Evolutionary conservation across 1,284 basidiomycete species (phyloP), one percentile per base, ranked within the genome.

Genomic region (Austroboletus niveus): DNA sequence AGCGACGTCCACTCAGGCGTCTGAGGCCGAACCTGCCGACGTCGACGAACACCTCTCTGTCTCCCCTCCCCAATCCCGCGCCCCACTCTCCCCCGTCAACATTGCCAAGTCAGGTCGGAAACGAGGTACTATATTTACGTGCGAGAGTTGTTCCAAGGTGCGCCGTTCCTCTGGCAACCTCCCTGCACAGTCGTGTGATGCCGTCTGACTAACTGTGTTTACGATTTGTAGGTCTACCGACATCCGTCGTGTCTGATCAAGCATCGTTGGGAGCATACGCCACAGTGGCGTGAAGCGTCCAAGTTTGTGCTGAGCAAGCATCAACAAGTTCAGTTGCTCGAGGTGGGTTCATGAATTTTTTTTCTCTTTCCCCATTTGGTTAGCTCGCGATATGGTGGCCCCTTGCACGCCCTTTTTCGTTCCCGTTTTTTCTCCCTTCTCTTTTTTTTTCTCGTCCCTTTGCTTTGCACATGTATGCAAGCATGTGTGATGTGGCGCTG

Each of bases 191-290:
- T 47, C 42, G 27, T 49, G 41, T 30, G 14, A 34, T 48, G 32
- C 15, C 32, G 14, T 50, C 14, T 14, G 38, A 5, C 47, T 47
- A 35, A 59, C 41, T 30, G 29, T 41, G 35, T 32, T 48, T 51
- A 7, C 44, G 27, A 29, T 8, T 12, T 49, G 17, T 60, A 94
- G 87, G 88, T 95, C 49, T 97, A 97, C 71, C 86, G 93, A 45
- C 94, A 98, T 68, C 94, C 94, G 4, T 92, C 89, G 20, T 97
- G 94, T 70, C 78, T 98, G 46, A 91, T 95, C 74, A 98, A 98
- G 73, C 94, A 98, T 66, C 88, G 94, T 36, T 98, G 94, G 94
- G 95, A 98, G 69, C 94, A 98, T 65, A 93, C 90, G 29, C 92
- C 92, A 35, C 94, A 98, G 68, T 99, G 96, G 96, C 90, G 92